Evolutionary conservation across 73 alveolate species (phyloP), one percentile per base, ranked within the genome.

Genomic region (Stentor coeruleus): DNA sequence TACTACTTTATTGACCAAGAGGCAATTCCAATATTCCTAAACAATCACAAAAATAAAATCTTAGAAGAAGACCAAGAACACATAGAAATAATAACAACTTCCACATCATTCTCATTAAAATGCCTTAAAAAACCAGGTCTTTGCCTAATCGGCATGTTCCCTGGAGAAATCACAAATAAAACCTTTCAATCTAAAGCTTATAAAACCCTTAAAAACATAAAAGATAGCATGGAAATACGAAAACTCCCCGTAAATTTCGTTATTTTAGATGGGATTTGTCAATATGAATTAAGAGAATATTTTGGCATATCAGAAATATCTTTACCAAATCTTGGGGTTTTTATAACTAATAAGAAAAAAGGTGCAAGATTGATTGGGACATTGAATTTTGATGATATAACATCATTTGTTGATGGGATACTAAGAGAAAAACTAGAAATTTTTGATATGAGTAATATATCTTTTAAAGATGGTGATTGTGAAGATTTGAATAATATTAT

Each of bases 61-160:
- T n/a, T 57, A 20, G n/a, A n/a, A n/a, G n/a, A n/a, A n/a, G 73
- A 57, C 28, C 35, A 20, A 57, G 73, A 57, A 2, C 15, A 57
- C 28, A 31, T 31, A 57, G 73, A 57, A 20, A 57, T 57, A 1
- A 31, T 57, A 0, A n/a, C n/a, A n/a, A n/a, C n/a, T n/a, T n/a
- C n/a, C n/a, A n/a, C n/a, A n/a, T n/a, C 15, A 57, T 57, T 57
- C 28, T 20, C 0, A 57, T 31, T 20, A n/a, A 57, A 57, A 57
- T 57, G 73, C 73, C 15, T 31, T 20, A 57, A 57, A 31, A 57
- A 57, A 57, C 15, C 2, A 20, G 73, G 73, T n/a, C 15, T 57
- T n/a, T 57, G 73, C 28, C 35, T 57, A 57, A 57, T 57, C 15
- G 73, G 73, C 73, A 20, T 57, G 15, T 57, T 57, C 73, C 73